These are phyloP conservation scores for Neurospora tetrasperma DNA, from an alignment of 495 filamentous ascomycete species.

Conservation along the genomic window DNA sequence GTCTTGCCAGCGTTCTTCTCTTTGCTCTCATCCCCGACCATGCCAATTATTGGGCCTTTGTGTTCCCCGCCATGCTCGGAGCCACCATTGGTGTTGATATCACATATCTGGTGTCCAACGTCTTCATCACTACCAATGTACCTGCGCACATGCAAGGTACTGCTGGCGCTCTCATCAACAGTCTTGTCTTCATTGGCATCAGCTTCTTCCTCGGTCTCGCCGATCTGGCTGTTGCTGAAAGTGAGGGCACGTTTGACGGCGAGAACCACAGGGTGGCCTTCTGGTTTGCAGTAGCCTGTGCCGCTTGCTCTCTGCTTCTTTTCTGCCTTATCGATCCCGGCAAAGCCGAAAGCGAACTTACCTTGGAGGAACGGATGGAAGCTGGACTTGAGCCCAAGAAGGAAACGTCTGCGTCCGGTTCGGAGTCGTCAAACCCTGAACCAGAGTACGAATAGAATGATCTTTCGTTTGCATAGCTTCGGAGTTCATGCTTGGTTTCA, in stretches of 20 bases:
- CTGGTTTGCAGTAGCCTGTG: conserved; percentile 54
- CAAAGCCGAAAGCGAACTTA: conserved; percentile 57
- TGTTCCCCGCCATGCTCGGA: conserved; percentile 76
- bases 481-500: not conserved
- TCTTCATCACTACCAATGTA: conserved; percentile 72
- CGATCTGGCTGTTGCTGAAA: conserved; percentile 50
- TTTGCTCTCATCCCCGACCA: conserved; percentile 60
- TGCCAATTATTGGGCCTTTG: conserved; percentile 49
- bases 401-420: not conserved
- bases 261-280: conserved; percentile 54
- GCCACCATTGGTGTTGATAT: conserved; percentile 77
- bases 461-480: not conserved
- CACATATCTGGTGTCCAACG: conserved; percentile 71
- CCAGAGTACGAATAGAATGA: not conserved
- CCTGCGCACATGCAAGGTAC: conserved; percentile 62
- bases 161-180: conserved; percentile 53
- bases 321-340: conserved; percentile 53
- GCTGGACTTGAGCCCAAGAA: not conserved
- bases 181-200: conserved; percentile 65
- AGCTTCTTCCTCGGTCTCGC: conserved; percentile 69
- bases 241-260: conserved; percentile 32
- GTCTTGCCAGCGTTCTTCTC: conserved; percentile 53
- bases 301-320: conserved; percentile 45
- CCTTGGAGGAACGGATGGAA: conserved; percentile 22
- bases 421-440: not conserved